Evolutionary conservation across 495 filamentous ascomycete genomes (phyloP).

Genomic region (Pyrenula aspistea): DNA sequence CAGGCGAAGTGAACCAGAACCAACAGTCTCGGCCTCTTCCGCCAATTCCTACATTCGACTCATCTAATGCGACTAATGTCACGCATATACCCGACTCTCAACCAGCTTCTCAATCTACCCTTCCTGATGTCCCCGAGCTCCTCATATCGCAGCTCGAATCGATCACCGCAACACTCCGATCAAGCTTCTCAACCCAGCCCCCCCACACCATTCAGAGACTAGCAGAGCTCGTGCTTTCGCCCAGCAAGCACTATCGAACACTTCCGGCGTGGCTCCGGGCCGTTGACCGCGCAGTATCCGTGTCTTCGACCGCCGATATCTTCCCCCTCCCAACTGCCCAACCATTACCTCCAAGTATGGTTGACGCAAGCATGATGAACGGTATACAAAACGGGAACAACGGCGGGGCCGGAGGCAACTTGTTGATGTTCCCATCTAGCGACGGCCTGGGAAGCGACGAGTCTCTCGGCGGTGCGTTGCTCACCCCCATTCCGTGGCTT

Average conservation of each 20-base stretch:
- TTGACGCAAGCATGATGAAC: slow-evolving; percentile 13
- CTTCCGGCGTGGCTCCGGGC: slow-evolving; percentile 80
- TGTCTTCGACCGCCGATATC: slow-evolving; percentile 66
- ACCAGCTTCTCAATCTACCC: slow-evolving; percentile 30
- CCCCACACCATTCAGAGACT: slow-evolving; percentile 91
- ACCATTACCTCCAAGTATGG: slow-evolving; percentile 7
- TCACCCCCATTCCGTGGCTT: slow-evolving; percentile 93
- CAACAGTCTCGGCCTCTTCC: slow-evolving; percentile 19
- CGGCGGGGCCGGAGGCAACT: background rate
- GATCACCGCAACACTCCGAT: slow-evolving; percentile 54
- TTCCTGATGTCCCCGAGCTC: slow-evolving; percentile 47
- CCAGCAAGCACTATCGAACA: slow-evolving; percentile 65
- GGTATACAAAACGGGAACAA: slow-evolving; percentile 23
- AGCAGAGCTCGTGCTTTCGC: slow-evolving; percentile 74
- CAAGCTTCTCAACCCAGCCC: slow-evolving; percentile 59
- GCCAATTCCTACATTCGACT: slow-evolving; percentile 17
- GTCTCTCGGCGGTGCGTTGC: slow-evolving; percentile 74
- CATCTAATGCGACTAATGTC: slow-evolving; percentile 21
- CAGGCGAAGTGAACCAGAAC: slow-evolving; percentile 39
- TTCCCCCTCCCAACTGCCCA: slow-evolving; percentile 65
- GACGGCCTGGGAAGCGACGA: slow-evolving; percentile 64
- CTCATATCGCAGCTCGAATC: slow-evolving; percentile 50
- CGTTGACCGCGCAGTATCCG: slow-evolving; percentile 80
- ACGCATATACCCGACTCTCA: slow-evolving; percentile 34
- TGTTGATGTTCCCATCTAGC: slow-evolving; percentile 12